Conservation (phyloP, 768 basidiomycete genomes). For the Xerocomellus dryophilus region DNA sequence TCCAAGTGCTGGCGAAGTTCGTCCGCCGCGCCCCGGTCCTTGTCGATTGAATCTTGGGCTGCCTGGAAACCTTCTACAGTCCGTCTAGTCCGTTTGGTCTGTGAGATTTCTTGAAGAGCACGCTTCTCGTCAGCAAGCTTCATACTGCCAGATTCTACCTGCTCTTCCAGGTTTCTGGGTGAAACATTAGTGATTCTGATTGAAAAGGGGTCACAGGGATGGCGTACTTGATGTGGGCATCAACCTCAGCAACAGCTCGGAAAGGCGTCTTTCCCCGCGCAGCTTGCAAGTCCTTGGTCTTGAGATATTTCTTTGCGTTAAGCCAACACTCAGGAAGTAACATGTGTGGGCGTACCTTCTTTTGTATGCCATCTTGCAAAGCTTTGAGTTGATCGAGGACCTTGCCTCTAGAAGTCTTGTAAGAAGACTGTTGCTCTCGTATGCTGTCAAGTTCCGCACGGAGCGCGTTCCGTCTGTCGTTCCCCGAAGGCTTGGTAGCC, state of each 20-base stretch:
- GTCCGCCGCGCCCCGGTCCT: constrained; percentile 69
- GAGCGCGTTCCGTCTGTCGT: constrained; percentile 70
- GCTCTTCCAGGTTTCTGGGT: constrained; percentile 74
- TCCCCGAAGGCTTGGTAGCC: constrained; percentile 56
- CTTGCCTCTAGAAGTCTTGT: constrained; percentile 69
- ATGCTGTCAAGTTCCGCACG: constrained; percentile 79
- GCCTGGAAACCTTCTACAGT: constrained; percentile 78
- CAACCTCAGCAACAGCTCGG: constrained; percentile 83
- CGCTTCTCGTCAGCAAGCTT: constrained; percentile 96
- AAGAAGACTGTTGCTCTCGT: constrained; percentile 72
- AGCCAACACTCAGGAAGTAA: not conserved
- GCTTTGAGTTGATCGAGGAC: constrained; percentile 74
- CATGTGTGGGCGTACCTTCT: constrained; percentile 56
- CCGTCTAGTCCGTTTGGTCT: constrained; percentile 66
- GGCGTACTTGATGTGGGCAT: constrained; percentile 78
- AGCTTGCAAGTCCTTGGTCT: constrained; percentile 87
- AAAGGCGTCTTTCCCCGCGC: constrained; percentile 74
- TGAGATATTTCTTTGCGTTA: constrained; percentile 2
- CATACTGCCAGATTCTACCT: constrained; percentile 88
- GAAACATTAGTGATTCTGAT: constrained; percentile 4
- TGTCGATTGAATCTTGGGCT: constrained; percentile 78
- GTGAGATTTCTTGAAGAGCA: constrained; percentile 84
- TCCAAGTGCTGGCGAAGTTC: constrained; percentile 81
- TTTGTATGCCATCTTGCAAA: constrained; percentile 72
- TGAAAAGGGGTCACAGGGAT: not conserved